Base-by-base conservation (phyloP, 2,329 filamentous ascomycete species). In the Phialophora macrospora region DNA sequence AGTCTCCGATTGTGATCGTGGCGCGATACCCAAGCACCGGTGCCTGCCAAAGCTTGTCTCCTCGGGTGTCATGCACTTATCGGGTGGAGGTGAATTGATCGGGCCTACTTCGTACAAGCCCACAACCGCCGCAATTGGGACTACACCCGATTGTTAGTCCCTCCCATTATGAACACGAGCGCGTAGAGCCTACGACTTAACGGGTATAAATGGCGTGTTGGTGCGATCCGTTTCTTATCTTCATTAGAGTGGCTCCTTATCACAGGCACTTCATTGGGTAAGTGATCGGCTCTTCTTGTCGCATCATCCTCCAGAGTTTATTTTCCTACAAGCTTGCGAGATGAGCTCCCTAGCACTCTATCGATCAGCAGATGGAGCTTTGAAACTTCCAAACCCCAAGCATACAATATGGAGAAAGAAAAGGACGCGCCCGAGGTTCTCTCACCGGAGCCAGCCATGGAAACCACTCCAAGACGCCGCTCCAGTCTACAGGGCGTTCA, bases 221-320 rank as follows among this genome's bases (percentile, higher is more conserved):
- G 38, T 28, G 9, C 20, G 55, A 46, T 48, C 12, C 12, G 30
- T 60, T 14, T 6, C 20, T 49, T 49, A 49, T 22, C 46, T 11
- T 49, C 6, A 6, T 14, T 20, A 52, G 11, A 41, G 12, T 28
- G 34, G 46, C 57, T 60, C 26, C 57, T 60, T 60, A 60, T 60
- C 57, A 32, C 34, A 12, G 12, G 11, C 41, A 51, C 28, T 51
- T 24, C 32, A 60, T 52, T 60, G 57, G 57, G 26, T 60, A 41
- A 51, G 20, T 38, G 17, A 41, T 17, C 34, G 17, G 12, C n/a
- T 22, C 20, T 11, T 34, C 14, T 4, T 32, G 6, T 60, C 38
- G 44, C 57, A 60, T 51, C 57, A 60, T 51, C 12, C 22, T 34
- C n/a, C n/a, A 58, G 30, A 28, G 34, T 26, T 12, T 38, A 24